Base-by-base conservation (phyloP, 805 yeast species). In the Zygoascus tannicola region DNA sequence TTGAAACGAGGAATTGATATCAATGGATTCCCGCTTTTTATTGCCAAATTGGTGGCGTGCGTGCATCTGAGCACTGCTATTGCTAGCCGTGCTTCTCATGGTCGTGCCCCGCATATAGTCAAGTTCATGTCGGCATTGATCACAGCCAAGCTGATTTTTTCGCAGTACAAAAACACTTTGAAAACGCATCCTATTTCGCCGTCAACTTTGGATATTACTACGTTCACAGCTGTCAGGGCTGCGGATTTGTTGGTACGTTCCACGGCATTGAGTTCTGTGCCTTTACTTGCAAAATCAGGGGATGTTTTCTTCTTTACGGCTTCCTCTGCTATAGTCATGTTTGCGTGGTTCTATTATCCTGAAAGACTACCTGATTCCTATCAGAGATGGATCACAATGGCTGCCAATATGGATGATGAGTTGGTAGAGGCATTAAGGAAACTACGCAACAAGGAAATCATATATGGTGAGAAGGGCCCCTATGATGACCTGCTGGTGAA, bases 301-400 rank as follows among this genome's bases (percentile, higher is more conserved):
- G 55, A 52, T 32, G 50, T 50, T 3, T 41, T 28, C 4, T 35
- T 52, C 5, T 54, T 53, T 43, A 38, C 45, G 10, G 43, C 46
- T 2, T 51, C 59, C 1, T 49, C 49, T 30, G 35, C 49, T 23
- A 47, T 53, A 15, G 54, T 59, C 16, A 58, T 59, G 63, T 58
- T 54, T 41, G 45, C 56, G 20, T 59, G 64, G 64, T 59, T 59
- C 41, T 56, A 49, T 43, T 45, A 57, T 41, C 75, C 74, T 2
- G 59, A 62, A 7, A 49, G 55, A 22, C 57, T 71, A 32, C 71
- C 74, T n/a, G 67, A 65, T 4, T 63, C 71, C 4, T 71, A 72
- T 50, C 55, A 62, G 22, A 58, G 59, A 41, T 71, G 76, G 76
- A 71, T 71, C 50, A 69, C 76, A 3, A 63, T 64, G 35, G 74